Base-by-base conservation (phyloP, 352 stramenopile genomes). In the Phytophthora chlamydospora region DNA sequence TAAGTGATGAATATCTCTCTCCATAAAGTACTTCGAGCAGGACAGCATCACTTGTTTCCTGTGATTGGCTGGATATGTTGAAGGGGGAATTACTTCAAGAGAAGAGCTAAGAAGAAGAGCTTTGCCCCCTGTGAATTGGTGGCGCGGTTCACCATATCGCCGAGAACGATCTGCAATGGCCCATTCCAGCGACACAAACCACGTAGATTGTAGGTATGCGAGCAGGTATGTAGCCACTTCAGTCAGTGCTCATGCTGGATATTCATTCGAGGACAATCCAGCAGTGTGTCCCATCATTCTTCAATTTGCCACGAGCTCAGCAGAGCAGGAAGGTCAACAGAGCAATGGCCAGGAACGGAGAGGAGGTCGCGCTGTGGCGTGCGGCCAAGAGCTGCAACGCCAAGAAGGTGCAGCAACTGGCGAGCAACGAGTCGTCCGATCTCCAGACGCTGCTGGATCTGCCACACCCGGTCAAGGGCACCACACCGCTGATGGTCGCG, bases 401-500 rank as follows among this genome's bases (percentile, higher is more conserved):
- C 46, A 64, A 67, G 33, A 72, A 72, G 55, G 67, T 79, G 35
- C 57, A 66, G 16, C 46, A 58, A 29, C 12, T 74, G 7, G 32
- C 74, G 12, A 61, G 56, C 52, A 66, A 57, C 9, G 41, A 57
- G 40, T 56, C 48, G 14, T 27, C 31, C 17, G 59, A 70, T 19
- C 34, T 70, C 8, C 62, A 74, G 34, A 38, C 32, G 12, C 17
- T 79, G 17, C 34, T 90, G 11, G 70, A 90, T 47, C 34, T 61
- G 21, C 66, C 64, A 33, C 78, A 91, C 63, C 66, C 81, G 1
- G 61, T 56, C 7, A 78, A 85, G 11, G 70, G 76, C 57, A 83
- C 75, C 38, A 90, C 85, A 35, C 69, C 83, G 40, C 67, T 94
- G 42, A 94, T 94, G 85, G 62, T 71, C 17, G 83, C 85, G n/a